These are phyloP conservation scores for Pythium oligandrum DNA, from an alignment of 352 stramenopile genomes.

Conservation along the genomic window DNA sequence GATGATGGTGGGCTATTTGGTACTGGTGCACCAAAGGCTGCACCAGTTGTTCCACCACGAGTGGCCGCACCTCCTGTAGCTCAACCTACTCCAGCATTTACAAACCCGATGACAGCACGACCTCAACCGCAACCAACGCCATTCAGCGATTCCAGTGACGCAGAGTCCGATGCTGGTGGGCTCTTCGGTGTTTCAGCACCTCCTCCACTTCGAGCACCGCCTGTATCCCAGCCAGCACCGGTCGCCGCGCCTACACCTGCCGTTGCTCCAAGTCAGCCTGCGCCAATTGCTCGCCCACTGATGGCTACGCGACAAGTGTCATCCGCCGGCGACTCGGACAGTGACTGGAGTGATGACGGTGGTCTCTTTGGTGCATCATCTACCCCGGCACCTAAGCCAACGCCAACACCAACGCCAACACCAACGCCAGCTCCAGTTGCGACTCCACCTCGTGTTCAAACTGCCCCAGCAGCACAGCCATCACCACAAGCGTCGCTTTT, in stretches of 20 bases:
- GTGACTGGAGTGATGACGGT: slow-evolving; percentile 58
- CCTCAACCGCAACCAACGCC: slow-evolving; percentile 17
- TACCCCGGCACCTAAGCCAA: slow-evolving; percentile 21
- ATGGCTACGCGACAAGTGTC: slow-evolving; percentile 37
- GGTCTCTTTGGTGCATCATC: slow-evolving; percentile 44
- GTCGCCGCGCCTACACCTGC: slow-evolving; percentile 7
- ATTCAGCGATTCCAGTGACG: slow-evolving; percentile 51
- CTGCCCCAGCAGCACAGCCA: slow-evolving; percentile 7
- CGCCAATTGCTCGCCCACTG: slow-evolving; percentile 27
- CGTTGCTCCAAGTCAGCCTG: slow-evolving; percentile 13
- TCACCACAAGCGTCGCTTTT: slow-evolving; percentile 22
- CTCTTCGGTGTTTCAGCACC: slow-evolving; percentile 46
- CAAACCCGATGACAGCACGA: slow-evolving; percentile 6
- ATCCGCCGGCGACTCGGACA: slow-evolving; percentile 46
- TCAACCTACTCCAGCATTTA: slow-evolving; percentile 15
- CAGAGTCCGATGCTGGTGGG: slow-evolving; percentile 47
- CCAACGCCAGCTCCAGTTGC: slow-evolving; percentile 10
- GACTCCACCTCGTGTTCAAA: neutral
- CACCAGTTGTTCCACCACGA: slow-evolving; percentile 7
- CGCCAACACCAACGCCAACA: slow-evolving; percentile 4
- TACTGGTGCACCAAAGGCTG: slow-evolving; percentile 18
- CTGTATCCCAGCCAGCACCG: slow-evolving; percentile 1
- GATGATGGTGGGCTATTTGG: slow-evolving; percentile 42
- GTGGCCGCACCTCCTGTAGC: slow-evolving; percentile 10
- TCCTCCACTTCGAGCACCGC: slow-evolving; percentile 9